These are phyloP conservation scores for Sesbania bispinosa DNA, from an alignment of 306 rosid species.

Conservation along the genomic window DNA sequence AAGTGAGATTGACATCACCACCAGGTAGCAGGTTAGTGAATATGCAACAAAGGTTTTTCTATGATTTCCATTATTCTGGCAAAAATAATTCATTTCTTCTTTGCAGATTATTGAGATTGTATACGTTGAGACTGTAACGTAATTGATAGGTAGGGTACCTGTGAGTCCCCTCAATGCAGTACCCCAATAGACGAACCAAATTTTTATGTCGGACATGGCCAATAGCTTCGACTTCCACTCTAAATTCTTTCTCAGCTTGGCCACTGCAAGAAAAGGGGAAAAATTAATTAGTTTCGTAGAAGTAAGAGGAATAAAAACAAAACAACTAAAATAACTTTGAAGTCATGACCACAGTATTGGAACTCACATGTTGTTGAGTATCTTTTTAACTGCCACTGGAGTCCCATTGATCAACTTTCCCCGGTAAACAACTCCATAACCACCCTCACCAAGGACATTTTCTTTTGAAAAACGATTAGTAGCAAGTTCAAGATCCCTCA, in stretches of 20 bases:
- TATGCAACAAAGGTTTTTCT: neutral
- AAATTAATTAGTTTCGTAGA: too few species aligned
- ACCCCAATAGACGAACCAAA: conserved; percentile 93
- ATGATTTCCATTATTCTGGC: neutral
- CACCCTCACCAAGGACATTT: conserved; percentile 91
- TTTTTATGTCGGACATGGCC: conserved; percentile 97
- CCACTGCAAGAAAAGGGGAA: conserved; percentile 55
- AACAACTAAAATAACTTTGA: neutral
- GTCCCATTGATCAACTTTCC: conserved; percentile 85
- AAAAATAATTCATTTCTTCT: neutral
- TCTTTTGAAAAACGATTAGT: conserved; percentile 78
- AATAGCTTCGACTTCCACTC: conserved; percentile 95
- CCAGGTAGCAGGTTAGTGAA: too few species aligned
- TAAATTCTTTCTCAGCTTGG: conserved; percentile 93
- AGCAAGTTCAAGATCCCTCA: conserved; percentile 88
- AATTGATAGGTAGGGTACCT: conserved; percentile 47
- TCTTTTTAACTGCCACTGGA: conserved; percentile 91
- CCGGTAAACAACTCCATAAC: conserved; percentile 83
- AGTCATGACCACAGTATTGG: conserved; percentile 13
- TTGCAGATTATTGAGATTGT: neutral
- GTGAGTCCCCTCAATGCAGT: conserved; percentile 84
- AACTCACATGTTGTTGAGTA: conserved; percentile 90
- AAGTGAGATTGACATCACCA: neutral
- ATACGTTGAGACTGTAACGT: neutral
- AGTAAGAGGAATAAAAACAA: conserved; percentile 28